Base-by-base conservation (phyloP, 78 protist genomes). In the Dictyostelium capitatum region DNA sequence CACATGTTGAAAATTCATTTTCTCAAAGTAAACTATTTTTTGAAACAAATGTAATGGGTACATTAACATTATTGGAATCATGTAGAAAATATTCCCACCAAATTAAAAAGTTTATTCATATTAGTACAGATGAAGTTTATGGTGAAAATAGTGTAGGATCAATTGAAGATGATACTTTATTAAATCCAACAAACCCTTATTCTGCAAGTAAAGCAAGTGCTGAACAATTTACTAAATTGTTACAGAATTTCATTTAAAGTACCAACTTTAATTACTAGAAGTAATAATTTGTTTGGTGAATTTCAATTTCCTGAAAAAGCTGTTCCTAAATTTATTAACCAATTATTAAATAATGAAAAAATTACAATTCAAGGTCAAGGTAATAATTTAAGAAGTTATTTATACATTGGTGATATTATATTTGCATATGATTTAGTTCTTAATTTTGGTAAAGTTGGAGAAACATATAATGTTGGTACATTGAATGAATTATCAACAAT, bases 111-210 rank as follows among this genome's bases (percentile, higher is more conserved):
- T 98, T 98, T 75, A 80, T 98, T 19, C 98, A 98, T 91, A 98
- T 98, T 32, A 79, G 96, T 37, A 98, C 99, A 1, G 99, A 98
- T 87, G 99, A 98, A 89, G 99, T 98, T n/a, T 98, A 98, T 89
- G 99, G 99, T 14, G 94, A 82, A 20, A 67, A 53, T 69, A 17
- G 17, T n/a, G 6, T 20, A 8, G 50, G 78, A 41, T 17, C 87
- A 12, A n/a, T 14, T 41, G 77, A 90, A 50, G 85, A 83, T 19
- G 25, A 30, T 57, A 51, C 89, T 6, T 11, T 84, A 9, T 74
- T 96, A 41, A 95, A 90, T 41, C 99, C 99, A 14, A 98, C 99
- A 20, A 97, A 98, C 79, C 99, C 99, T 10, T 98, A 98, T 37
- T 91, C 99, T 6, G 97, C 97, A 4, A 96, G 98, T 19, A 98